phyloP scores from a whole-genome alignment of 1,284 basidiomycete genomes.

The Moniliella sp. region DNA sequence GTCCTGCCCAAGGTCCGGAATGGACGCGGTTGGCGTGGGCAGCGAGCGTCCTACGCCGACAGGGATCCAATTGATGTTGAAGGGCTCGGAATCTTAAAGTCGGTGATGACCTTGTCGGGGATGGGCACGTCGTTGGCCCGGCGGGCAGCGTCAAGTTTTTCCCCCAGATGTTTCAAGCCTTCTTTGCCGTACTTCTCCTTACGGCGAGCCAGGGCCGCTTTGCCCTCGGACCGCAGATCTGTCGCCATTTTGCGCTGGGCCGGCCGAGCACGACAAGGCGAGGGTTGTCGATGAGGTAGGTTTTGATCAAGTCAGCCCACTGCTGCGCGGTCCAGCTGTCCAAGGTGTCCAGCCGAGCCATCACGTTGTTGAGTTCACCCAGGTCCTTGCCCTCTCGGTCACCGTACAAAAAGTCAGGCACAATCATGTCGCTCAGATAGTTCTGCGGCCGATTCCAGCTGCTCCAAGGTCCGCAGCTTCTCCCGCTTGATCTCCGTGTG shows the following conservation, averaged over 20 bases:
- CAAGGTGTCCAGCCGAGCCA: conserved; percentile 45
- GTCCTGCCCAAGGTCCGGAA: too few relatives aligned
- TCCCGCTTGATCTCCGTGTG: conserved; percentile 64
- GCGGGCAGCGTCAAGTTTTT: conserved; percentile 59
- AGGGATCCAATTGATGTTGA: conserved; percentile 78
- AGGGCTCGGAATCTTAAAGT: conserved; percentile 48
- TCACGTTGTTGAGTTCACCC: conserved; percentile 52
- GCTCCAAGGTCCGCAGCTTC: conserved; percentile 47
- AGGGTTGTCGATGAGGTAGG: conserved; percentile 39
- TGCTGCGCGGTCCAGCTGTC: conserved; percentile 54
- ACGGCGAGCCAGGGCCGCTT: conserved; percentile 52
- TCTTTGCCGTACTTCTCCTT: conserved; percentile 52
- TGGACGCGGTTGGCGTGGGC: not conserved
- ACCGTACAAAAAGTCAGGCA: conserved; percentile 75
- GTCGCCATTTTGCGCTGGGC: conserved; percentile 68
- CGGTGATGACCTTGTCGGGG: conserved; percentile 53
- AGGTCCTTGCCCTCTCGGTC: conserved; percentile 61
- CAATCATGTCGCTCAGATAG: not conserved
- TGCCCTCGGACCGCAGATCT: conserved; percentile 60
- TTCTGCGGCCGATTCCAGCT: conserved; percentile 24
- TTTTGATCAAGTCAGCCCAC: conserved; percentile 60
- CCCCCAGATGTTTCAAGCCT: conserved; percentile 53
- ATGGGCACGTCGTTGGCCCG: conserved; percentile 63
- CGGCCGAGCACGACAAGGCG: conserved; percentile 48
- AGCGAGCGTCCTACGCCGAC: conserved; percentile 44